Evolutionary conservation across 345 rosid genomes (phyloP).

Genomic region (Euclidium syriacum): DNA sequence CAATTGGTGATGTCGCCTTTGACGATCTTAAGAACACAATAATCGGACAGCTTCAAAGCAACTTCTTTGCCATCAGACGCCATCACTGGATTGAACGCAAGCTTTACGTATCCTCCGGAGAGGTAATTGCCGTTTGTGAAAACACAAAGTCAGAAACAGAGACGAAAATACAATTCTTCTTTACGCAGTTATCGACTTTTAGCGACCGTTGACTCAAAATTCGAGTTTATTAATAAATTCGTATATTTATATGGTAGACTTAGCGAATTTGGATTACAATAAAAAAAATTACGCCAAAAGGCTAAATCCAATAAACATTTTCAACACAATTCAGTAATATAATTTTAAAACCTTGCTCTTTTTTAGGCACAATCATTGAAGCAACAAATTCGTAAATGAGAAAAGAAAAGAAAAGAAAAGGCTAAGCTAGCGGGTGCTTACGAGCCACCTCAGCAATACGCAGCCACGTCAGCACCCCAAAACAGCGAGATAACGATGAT

Average conservation of each 20-base stretch:
- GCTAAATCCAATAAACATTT: neutral
- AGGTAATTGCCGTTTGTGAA: neutral
- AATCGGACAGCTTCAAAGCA: slow-evolving; percentile 43
- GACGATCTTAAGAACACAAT: slow-evolving; percentile 48
- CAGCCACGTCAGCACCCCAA: slow-evolving; percentile 30
- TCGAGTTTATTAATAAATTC: neutral
- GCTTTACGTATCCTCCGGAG: neutral
- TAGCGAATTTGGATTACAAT: neutral
- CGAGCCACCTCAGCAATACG: slow-evolving; percentile 67
- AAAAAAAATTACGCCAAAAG: neutral
- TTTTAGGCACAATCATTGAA: slow-evolving; percentile 22
- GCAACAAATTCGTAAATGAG: neutral
- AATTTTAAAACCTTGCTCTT: neutral
- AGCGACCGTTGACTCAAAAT: slow-evolving; percentile 4
- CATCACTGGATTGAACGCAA: slow-evolving; percentile 24
- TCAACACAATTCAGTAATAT: too few relatives aligned
- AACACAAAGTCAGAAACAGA: too few relatives aligned
- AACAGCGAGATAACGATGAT: slow-evolving; percentile 4
- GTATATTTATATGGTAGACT: neutral
- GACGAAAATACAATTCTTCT: slow-evolving; percentile 9
- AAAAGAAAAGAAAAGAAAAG: neutral
- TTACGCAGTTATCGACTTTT: slow-evolving; percentile 7
- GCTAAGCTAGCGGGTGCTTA: slow-evolving; percentile 64
- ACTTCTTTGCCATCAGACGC: slow-evolving; percentile 18
- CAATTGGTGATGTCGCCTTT: slow-evolving; percentile 79